phyloP scores from a whole-genome alignment of 768 basidiomycete species.

The Lepiota venenata region DNA sequence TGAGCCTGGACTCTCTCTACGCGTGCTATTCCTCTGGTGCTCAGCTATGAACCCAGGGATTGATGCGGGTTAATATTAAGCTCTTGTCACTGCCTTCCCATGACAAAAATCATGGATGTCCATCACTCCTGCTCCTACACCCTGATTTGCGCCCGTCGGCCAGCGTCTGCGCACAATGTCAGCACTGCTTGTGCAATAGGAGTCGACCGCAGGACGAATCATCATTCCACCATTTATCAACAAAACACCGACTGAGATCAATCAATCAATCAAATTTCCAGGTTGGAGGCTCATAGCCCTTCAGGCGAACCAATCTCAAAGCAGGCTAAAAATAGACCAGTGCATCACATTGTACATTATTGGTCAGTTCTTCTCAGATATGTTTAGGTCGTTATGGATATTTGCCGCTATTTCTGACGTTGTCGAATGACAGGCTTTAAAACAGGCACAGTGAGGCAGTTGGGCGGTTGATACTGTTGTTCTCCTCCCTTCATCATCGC shows the following conservation, averaged over 20 bases:
- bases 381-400: slow-evolving; percentile 8
- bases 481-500: slow-evolving; percentile 10
- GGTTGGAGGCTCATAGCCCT: neutral
- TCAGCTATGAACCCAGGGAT: too few species aligned
- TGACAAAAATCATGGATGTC: too few species aligned
- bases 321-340: neutral
- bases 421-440: slow-evolving; percentile 8
- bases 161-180: too few species aligned
- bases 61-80: too few species aligned
- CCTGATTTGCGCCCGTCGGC: too few species aligned
- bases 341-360: neutral
- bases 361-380: neutral
- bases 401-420: neutral
- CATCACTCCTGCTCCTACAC: too few species aligned
- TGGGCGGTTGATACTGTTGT: slow-evolving; percentile 3
- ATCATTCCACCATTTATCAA: too few species aligned
- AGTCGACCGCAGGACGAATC: too few species aligned
- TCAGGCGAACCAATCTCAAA: neutral
- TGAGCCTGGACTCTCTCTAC: too few species aligned
- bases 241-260: neutral
- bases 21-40: too few species aligned
- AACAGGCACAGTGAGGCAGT: neutral
- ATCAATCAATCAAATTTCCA: slow-evolving; percentile 3
- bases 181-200: too few species aligned
- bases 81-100: too few species aligned